phyloP scores from a whole-genome alignment of 2,329 filamentous ascomycete species.

The Sporothrix euskadiensis region DNA sequence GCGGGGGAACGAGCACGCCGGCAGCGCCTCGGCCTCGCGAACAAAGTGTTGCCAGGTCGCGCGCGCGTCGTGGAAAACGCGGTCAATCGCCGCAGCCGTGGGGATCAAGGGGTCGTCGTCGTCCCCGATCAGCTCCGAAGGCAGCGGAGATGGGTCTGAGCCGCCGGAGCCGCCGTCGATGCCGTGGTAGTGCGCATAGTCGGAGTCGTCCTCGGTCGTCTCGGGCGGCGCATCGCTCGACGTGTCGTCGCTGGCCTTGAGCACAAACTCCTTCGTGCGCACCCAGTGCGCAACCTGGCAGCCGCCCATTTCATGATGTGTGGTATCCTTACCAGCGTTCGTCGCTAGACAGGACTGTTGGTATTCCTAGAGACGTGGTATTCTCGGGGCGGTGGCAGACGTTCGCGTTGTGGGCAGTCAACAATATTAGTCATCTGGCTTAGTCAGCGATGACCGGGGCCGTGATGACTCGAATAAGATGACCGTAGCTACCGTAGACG shows the following conservation, averaged over 20 bases:
- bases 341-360: not conserved
- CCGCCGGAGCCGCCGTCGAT: not conserved
- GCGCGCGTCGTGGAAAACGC: constrained; percentile 10
- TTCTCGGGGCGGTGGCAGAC: constrained; percentile 8
- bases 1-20: constrained; percentile 4
- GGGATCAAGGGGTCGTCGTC: constrained; percentile 22
- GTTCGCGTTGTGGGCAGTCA: not conserved
- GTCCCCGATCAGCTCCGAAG: constrained; percentile 15
- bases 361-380: not conserved
- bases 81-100: constrained; percentile 11
- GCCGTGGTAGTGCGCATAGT: constrained; percentile 18
- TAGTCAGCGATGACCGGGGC: no score
- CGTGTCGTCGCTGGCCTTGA: constrained; percentile 14
- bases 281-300: constrained; percentile 23
- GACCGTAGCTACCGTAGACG: no score
- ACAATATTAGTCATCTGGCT: not conserved
- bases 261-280: constrained; percentile 20
- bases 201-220: constrained; percentile 18
- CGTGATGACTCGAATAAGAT: no score
- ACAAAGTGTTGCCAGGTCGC: constrained; percentile 14
- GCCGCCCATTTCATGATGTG: constrained; percentile 11
- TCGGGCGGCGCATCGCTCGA: constrained; percentile 12
- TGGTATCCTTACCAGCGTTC: not conserved
- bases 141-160: not conserved
- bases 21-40: constrained; percentile 3